phyloP scores from a whole-genome alignment of 192 early-diverging fungal genomes.

The Geranomyces variabilis region DNA sequence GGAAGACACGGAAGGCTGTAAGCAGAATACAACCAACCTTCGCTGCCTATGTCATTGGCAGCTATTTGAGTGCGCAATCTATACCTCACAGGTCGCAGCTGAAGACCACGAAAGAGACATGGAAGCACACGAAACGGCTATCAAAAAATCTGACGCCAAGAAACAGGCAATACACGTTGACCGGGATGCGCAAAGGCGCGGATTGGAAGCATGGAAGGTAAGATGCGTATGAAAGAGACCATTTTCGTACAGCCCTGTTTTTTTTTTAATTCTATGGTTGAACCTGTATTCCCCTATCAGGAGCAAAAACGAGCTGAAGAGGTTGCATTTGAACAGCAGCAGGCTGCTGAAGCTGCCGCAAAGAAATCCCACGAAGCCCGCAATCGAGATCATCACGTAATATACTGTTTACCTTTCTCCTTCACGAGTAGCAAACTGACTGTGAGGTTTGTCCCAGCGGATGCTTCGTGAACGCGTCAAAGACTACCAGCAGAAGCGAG shows the following conservation, averaged over 20 bases:
- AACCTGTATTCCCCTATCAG: neutral
- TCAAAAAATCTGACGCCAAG: neutral
- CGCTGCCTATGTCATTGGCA: neutral
- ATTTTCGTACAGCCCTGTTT: neutral
- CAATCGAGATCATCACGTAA: constrained; percentile 11
- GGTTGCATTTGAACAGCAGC: constrained; percentile 1
- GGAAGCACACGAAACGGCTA: neutral
- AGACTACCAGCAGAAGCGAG: neutral
- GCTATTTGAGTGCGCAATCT: no score
- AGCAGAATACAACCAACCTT: neutral
- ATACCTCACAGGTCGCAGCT: neutral
- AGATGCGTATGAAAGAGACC: no score
- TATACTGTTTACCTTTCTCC: no score
- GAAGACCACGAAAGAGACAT: neutral
- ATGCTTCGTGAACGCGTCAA: neutral
- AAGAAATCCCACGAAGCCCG: neutral
- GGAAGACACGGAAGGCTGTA: constrained; percentile 22
- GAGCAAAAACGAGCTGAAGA: constrained; percentile 12
- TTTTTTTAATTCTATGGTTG: neutral
- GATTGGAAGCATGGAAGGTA: constrained; percentile 17
- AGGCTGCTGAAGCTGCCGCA: neutral
- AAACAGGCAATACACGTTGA: neutral
- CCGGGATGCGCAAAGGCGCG: constrained; percentile 13
- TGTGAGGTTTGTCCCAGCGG: neutral
- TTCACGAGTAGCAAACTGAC: neutral